Evolutionary conservation across 106 monocot genomes (phyloP).

Genomic region (Allium cepa): DNA sequence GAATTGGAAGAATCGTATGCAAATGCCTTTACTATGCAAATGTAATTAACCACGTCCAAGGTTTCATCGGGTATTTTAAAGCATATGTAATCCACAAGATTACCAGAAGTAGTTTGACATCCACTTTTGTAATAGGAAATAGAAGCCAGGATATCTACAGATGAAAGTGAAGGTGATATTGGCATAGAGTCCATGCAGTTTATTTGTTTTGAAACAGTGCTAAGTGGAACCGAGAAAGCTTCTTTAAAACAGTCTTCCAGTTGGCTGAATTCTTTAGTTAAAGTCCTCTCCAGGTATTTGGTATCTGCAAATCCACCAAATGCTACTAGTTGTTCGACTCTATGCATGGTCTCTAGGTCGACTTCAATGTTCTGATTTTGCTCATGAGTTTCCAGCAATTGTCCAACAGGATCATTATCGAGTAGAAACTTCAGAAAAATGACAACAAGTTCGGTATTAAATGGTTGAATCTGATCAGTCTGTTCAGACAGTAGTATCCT

Average conservation of each 20-base stretch:
- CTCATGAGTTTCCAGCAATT: constrained; percentile 48
- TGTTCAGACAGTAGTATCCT: constrained; percentile 69
- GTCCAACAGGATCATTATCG: constrained; percentile 60
- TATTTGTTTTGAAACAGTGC: constrained; percentile 67
- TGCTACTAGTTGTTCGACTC: constrained; percentile 61
- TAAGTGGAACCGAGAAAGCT: constrained; percentile 71
- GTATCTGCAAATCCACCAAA: constrained; percentile 88
- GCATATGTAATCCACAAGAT: constrained; percentile 59
- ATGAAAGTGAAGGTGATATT: constrained; percentile 36
- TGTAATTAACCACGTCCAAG: constrained; percentile 37
- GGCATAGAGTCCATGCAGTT: constrained; percentile 59
- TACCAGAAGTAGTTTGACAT: constrained; percentile 8
- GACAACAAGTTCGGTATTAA: constrained; percentile 68
- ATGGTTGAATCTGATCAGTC: constrained; percentile 51
- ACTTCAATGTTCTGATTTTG: constrained; percentile 28
- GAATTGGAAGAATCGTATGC: constrained; percentile 11
- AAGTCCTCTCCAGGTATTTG: constrained; percentile 58
- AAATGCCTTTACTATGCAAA: constrained; percentile 68
- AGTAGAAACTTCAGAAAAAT: constrained; percentile 85
- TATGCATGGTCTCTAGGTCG: constrained; percentile 53
- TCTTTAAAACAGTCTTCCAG: constrained; percentile 86
- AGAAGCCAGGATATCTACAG: constrained; percentile 29
- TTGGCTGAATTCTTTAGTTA: constrained; percentile 57
- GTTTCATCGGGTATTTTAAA: constrained; percentile 69
- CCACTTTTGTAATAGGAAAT: constrained; percentile 30